Base-by-base conservation (phyloP, 352 stramenopile genomes). In the Pythium aristosporum region DNA sequence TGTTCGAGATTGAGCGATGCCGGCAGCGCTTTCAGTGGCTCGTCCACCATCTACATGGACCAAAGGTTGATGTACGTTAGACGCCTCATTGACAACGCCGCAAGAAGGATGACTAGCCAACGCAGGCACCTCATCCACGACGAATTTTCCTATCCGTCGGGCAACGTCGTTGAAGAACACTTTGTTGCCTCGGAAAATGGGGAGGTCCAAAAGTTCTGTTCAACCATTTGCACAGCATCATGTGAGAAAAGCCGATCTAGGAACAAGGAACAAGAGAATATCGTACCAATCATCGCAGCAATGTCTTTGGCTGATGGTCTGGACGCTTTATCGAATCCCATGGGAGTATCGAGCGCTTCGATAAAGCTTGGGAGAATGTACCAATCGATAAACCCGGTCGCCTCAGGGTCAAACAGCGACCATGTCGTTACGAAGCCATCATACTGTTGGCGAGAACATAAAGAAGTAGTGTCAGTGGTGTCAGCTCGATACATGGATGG, bases 391-490 rank as follows among this genome's bases (percentile, higher is more conserved):
- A 90, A 93, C 3, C 82, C 85, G 8, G 86, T 95, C 36, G 88
- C 91, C 39, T 94, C 75, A 4, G 88, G 87, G 54, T 97, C 91
- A 61, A 91, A 96, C 43, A 76, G 43, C 0, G 72, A 69, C 91
- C 91, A 97, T 12, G 74, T 79, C 4, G 62, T 65, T 15, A 82
- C 69, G 68, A 97, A 97, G 13, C 79, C 76, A 23, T 92, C 76
- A 49, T 96, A 87, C 79, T 96, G 53, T 12, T 25, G 12, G 39
- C 39, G 5, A 46, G 39, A 21, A 15, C 13, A 46, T 46, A 10
- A 39, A 4, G 34, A 10, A 39, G 39, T 20, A 16, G 18, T 15
- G 39, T 46, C 15, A 46, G 39, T 46, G 39, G 2, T 20, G 16
- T 46, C 13, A 46, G 18, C 13, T 46, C 39, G 11, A 5, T 46